Conservation (phyloP, 139 green algal species). For the Monoraphidium neglectum region DNA sequence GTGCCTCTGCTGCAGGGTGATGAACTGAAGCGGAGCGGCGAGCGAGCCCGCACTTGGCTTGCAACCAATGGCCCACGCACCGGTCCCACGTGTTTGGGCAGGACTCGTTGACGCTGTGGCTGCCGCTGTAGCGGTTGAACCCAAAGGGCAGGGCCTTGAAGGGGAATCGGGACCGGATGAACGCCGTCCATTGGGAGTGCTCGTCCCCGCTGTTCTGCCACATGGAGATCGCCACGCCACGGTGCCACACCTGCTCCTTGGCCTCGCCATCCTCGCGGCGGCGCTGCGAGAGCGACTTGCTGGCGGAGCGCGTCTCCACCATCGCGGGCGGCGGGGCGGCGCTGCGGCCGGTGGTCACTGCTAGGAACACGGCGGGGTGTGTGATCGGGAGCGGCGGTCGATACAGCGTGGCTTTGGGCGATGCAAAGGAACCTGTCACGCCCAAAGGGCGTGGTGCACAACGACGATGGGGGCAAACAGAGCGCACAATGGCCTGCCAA, state of each 20-base stretch:
- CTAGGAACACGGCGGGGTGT: too few relatives aligned
- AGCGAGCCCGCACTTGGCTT: background rate
- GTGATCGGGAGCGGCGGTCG: too few relatives aligned
- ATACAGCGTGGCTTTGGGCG: too few relatives aligned
- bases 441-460: too few relatives aligned
- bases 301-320: too few relatives aligned
- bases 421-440: too few relatives aligned
- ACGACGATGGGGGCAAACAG: too few relatives aligned
- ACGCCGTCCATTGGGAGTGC: slow-evolving; percentile 59
- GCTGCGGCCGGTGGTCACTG: too few relatives aligned
- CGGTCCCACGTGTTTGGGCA: slow-evolving; percentile 35
- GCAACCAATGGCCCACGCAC: background rate
- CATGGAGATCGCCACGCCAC: slow-evolving; percentile 44
- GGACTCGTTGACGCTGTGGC: slow-evolving; percentile 17
- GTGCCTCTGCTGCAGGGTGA: background rate
- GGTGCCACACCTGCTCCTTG: slow-evolving; percentile 27
- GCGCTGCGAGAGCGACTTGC: too few relatives aligned
- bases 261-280: background rate
- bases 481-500: too few relatives aligned
- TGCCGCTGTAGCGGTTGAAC: slow-evolving; percentile 26
- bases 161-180: slow-evolving; percentile 39
- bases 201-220: slow-evolving; percentile 60
- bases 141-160: slow-evolving; percentile 35
- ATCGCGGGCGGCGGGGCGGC: too few relatives aligned
- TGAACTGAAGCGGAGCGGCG: background rate